Base-by-base conservation (phyloP, 495 filamentous ascomycete species). In the Ascodesmis nigricans region DNA sequence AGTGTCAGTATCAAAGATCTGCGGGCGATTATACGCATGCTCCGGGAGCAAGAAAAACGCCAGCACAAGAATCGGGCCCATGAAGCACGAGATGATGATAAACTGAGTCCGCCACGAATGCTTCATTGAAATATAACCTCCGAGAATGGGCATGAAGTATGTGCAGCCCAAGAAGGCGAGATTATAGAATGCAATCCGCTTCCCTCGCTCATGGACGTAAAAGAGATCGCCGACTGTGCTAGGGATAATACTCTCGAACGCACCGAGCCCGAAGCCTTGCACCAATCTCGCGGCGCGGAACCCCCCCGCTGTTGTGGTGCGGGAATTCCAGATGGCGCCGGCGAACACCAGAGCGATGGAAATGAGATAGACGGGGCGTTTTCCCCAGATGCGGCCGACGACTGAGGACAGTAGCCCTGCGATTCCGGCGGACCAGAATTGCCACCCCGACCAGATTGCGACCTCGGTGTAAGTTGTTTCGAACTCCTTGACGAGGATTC, bases 131-230 rank as follows among this genome's bases (percentile, higher is more conserved):
- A 67, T 66, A 41, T 64, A 63, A 9, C 64, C 63, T 4, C 57
- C 58, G n/a, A 66, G 56, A 18, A 66, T 45, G 20, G 57, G 54
- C 31, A 58, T 63, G 22, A 64, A 61, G 32, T 55, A 58, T n/a
- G 61, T 62, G 7, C 56, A 59, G 23, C 61, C 60, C 10, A 70
- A 46, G 17, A 75, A 55, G 25, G 69, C 68, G 35, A 76, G 52
- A 40, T 74, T 74, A 58, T 70, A 76, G 14, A 67, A 54, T 0
- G 71, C 71, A 21, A 73, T 68, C 1, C 71, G 61, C 13, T 67
- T 70, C 0, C 67, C 71, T 16, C 71, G 60, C 49, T 76, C 56
- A 45, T 76, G 71, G 20, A 50, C 70, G 43, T 67, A 75, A 53
- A 68, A 69, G 37, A 67, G 45, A 37, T 67, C 64, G 6, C 62